phyloP scores from a whole-genome alignment of 1,284 basidiomycete species.

The Leccinum brunneo-olivaceum region DNA sequence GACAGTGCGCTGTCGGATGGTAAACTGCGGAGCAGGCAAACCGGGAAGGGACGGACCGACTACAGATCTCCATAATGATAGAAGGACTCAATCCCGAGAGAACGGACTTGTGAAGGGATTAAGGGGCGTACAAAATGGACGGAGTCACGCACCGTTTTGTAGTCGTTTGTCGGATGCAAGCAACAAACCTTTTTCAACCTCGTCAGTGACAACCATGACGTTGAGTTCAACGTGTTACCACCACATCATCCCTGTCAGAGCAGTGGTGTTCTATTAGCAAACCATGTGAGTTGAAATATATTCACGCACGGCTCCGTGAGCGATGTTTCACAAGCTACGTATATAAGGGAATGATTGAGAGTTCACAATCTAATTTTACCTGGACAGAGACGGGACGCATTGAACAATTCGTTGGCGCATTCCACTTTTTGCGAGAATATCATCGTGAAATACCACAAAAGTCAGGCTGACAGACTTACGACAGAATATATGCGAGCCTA shows the following conservation, averaged over 20 bases:
- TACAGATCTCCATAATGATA: slow-evolving; percentile 72
- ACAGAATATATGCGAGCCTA: slow-evolving; percentile 79
- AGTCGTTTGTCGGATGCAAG: slow-evolving; percentile 75
- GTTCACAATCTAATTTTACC: slow-evolving; percentile 33
- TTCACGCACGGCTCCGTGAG: slow-evolving; percentile 64
- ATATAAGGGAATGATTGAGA: slow-evolving; percentile 9
- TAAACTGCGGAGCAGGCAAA: slow-evolving; percentile 9
- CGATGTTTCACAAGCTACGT: slow-evolving; percentile 68
- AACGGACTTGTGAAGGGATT: slow-evolving; percentile 53
- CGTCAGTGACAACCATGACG: slow-evolving; percentile 5
- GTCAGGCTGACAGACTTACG: slow-evolving; percentile 36
- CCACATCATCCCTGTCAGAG: slow-evolving; percentile 68
- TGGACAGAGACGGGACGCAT: slow-evolving; percentile 67
- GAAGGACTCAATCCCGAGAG: slow-evolving; percentile 70
- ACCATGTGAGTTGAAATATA: slow-evolving; percentile 1
- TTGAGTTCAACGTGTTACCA: slow-evolving; percentile 39
- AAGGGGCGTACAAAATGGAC: slow-evolving; percentile 6
- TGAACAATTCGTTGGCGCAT: slow-evolving; percentile 79
- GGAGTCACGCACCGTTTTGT: slow-evolving; percentile 63
- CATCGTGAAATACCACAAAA: background rate
- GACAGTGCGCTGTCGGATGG: slow-evolving; percentile 56
- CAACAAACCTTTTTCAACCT: slow-evolving; percentile 58
- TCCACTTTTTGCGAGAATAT: slow-evolving; percentile 45
- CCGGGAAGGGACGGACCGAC: slow-evolving; percentile 42
- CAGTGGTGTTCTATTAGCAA: slow-evolving; percentile 1